phyloP scores from a whole-genome alignment of 345 rosid genomes.

The Hirschfeldia incana region DNA sequence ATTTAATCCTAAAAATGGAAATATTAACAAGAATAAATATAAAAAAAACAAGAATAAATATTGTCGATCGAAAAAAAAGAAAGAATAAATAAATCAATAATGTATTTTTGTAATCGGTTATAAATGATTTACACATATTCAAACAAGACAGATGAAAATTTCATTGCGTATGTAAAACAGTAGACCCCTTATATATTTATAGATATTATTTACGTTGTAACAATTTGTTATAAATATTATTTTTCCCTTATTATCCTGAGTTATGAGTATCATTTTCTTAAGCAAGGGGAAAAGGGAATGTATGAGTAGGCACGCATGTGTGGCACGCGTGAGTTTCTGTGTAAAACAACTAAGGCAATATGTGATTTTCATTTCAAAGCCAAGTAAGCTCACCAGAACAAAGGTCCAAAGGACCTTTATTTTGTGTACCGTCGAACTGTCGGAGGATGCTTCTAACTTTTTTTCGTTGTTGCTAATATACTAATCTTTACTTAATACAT shows the following conservation, averaged over 20 bases:
- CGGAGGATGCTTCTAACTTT: neutral
- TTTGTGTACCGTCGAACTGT: neutral
- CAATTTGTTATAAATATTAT: neutral
- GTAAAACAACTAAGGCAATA: slow-evolving; percentile 18
- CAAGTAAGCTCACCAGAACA: slow-evolving; percentile 34
- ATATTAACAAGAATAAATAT: too few species aligned
- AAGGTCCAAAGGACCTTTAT: slow-evolving; percentile 21
- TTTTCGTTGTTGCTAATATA: neutral
- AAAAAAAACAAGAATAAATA: too few species aligned
- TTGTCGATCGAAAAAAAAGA: too few species aligned
- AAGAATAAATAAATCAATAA: too few species aligned
- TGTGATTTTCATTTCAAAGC: slow-evolving; percentile 26
- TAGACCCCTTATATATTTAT: neutral
- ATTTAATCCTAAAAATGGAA: neutral
- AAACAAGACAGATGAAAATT: neutral
- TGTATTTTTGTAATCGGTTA: too few species aligned
- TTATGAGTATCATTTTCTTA: neutral
- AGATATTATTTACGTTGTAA: neutral
- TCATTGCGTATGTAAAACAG: too few species aligned
- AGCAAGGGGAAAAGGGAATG: neutral
- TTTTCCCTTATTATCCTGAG: neutral
- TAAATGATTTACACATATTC: neutral
- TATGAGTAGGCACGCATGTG: slow-evolving; percentile 37
- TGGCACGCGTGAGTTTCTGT: slow-evolving; percentile 25
- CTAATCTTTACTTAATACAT: neutral